Evolutionary conservation across 2,329 filamentous ascomycete species (phyloP), one percentile per base, ranked within the genome.

Genomic region (Gnomoniopsis sp.): DNA sequence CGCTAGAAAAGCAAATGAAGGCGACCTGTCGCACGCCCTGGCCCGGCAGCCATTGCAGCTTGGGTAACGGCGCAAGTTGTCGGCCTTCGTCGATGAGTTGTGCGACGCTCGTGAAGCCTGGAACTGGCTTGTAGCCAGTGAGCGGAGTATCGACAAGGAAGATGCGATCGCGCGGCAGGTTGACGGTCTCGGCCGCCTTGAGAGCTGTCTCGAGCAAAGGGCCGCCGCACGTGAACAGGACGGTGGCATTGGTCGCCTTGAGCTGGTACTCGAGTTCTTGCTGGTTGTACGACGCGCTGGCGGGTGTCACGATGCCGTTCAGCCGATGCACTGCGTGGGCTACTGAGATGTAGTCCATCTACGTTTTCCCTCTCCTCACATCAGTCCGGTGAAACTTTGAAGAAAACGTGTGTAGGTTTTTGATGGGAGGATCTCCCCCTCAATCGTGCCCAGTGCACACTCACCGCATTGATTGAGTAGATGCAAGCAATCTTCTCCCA

Each of bases 401-500:
- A 17, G n/a, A 43, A 19, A 17, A 17, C 21, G 41, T 11, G 38
- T 14, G 41, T 17, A n/a, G n/a, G n/a, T n/a, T n/a, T n/a, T n/a
- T n/a, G n/a, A n/a, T n/a, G n/a, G n/a, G n/a, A n/a, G n/a, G n/a
- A n/a, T n/a, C n/a, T n/a, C n/a, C n/a, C n/a, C n/a, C n/a, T n/a
- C n/a, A n/a, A n/a, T n/a, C n/a, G n/a, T n/a, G n/a, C n/a, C n/a
- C 10, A 36, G 36, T 15, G n/a, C n/a, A n/a, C 26, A 55, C 69
- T 61, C 63, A 77, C 71, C 38, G 88, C 88, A 67, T 93, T 95
- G 61, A 90, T 71, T 22, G 85, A 86, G 72, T 89, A 93, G 41
- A 91, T 77, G 3, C 79, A 86, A 47, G 89, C 74, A 21, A 91
- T 86, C 72, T 92, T 93, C 65, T 93, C 88, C 85, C 87, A 92